Percentiles rank a stretch among this genome's conserved stretches.
Evolutionary conservation across 225 moss, liverwort and hornwort species (phyloP).

Genomic region (Pleurozium schreberi): DNA sequence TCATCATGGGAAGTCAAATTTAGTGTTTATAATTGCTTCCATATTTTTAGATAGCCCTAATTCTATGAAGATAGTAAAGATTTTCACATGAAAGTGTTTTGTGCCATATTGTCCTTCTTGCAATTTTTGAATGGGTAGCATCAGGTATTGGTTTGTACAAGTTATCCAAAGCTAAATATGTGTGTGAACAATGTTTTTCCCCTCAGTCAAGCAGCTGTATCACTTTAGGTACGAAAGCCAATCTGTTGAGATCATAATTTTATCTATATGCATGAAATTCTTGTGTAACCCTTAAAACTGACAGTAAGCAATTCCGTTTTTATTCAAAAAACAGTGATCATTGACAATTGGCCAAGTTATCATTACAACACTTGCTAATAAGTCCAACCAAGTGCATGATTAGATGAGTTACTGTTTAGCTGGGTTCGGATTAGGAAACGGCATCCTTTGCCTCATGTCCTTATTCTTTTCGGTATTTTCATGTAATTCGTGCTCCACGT

Average conservation of each 20-base stretch:
- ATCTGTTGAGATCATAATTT: background rate
- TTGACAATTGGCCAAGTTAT: background rate
- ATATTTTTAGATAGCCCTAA: too few species aligned
- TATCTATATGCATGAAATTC: background rate
- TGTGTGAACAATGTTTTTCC: too few species aligned
- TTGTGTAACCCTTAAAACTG: background rate
- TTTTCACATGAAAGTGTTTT: too few species aligned
- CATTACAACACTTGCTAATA: too few species aligned
- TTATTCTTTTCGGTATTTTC: background rate
- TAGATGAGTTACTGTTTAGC: background rate
- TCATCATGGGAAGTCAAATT: too few species aligned
- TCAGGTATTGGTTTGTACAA: too few species aligned
- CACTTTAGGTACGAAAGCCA: background rate
- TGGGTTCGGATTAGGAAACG: background rate
- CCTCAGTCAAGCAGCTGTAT: background rate
- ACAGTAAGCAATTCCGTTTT: background rate
- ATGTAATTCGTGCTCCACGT: background rate
- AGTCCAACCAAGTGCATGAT: background rate
- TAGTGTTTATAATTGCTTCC: too few species aligned
- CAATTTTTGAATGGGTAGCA: too few species aligned
- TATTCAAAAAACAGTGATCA: background rate
- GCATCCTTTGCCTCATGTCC: background rate
- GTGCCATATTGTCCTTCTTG: too few species aligned
- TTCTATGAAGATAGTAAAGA: too few species aligned
- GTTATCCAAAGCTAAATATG: too few species aligned